phyloP scores from a whole-genome alignment of 2,329 filamentous ascomycete species.

The Clarireedia homoeocarpa region DNA sequence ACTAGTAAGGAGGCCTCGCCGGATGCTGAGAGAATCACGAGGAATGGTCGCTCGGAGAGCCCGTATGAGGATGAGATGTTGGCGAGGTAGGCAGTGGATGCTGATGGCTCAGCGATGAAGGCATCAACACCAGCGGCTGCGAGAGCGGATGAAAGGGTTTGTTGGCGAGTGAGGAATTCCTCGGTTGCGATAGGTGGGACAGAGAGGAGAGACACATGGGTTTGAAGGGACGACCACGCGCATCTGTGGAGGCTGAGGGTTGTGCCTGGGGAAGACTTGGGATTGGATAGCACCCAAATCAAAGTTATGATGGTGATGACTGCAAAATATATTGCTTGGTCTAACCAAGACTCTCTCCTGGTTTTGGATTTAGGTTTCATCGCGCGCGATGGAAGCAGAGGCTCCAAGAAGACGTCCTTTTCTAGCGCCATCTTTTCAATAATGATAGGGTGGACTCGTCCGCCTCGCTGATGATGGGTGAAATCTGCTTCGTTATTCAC shows the following conservation, averaged over 20 bases:
- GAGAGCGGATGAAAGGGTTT: neutral
- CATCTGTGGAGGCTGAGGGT: neutral
- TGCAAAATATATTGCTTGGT: no score
- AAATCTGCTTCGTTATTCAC: no score
- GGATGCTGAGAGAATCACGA: constrained; percentile 43
- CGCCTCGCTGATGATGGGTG: no score
- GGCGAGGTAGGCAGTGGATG: constrained; percentile 54
- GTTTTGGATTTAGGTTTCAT: no score
- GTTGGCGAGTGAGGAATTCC: neutral
- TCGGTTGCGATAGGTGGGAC: neutral
- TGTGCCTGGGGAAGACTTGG: neutral
- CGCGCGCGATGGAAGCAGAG: no score
- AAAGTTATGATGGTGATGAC: no score
- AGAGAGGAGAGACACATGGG: neutral
- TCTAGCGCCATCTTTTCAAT: no score
- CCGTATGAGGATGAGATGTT: constrained; percentile 52
- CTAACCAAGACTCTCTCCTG: no score
- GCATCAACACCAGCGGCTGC: constrained; percentile 37
- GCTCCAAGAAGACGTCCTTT: no score
- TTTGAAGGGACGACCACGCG: neutral
- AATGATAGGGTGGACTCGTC: no score
- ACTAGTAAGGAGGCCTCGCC: constrained; percentile 52
- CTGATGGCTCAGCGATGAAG: constrained; percentile 55
- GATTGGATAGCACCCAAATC: no score
- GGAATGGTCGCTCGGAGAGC: constrained; percentile 54